These are phyloP conservation scores for Fragaria iinumae DNA, from an alignment of 306 rosid species.

Conservation along the genomic window DNA sequence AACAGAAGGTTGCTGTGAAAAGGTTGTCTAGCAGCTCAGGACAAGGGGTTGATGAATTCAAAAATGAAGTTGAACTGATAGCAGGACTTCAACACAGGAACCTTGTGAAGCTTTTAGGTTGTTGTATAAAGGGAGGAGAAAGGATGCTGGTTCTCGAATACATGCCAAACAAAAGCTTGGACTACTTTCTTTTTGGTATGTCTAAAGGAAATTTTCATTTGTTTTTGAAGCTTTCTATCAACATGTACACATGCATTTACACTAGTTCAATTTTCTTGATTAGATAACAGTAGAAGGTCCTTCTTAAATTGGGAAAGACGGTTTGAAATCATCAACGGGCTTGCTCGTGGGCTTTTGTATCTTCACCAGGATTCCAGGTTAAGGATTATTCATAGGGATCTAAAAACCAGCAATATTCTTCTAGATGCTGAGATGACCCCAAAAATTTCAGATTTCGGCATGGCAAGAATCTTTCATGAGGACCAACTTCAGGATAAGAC, in stretches of 20 bases:
- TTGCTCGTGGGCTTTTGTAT: neutral
- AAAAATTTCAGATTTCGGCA: constrained; percentile 67
- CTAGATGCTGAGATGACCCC: constrained; percentile 48
- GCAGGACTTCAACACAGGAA: constrained; percentile 4
- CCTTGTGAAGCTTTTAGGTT: neutral
- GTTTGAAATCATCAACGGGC: neutral
- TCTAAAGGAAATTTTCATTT: neutral
- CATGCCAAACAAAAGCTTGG: neutral
- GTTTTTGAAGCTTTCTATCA: neutral
- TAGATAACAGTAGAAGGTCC: neutral
- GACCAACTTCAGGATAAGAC: constrained; percentile 52
- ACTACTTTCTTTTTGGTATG: neutral
- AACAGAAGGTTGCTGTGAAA: neutral
- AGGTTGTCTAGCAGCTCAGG: neutral
- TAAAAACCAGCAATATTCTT: constrained; percentile 55
- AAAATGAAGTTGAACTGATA: neutral
- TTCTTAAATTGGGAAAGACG: neutral
- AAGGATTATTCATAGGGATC: constrained; percentile 56
- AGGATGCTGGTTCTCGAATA: neutral
- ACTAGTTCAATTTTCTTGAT: neutral
- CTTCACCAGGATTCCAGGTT: constrained; percentile 49
- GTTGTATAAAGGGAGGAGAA: neutral
- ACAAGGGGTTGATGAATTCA: constrained; percentile 1
- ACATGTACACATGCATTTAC: neutral
- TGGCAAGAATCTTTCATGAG: constrained; percentile 55